Conservation (phyloP, 2,329 filamentous ascomycete genomes). For the Xylogone sp. region DNA sequence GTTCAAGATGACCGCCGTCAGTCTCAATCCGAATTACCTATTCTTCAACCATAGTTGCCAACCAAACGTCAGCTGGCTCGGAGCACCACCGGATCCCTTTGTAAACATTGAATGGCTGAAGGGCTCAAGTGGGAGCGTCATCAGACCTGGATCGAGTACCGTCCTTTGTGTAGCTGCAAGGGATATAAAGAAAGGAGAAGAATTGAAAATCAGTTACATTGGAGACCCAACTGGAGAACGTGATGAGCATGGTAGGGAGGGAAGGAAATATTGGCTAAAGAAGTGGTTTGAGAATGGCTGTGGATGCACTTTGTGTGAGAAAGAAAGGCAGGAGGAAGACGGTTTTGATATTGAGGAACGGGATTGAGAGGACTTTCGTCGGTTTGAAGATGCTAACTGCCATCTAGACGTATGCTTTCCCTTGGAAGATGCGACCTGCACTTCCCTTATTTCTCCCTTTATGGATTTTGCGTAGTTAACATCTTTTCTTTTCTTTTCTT, state of each 20-base stretch:
- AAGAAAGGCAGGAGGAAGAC: constrained; percentile 10
- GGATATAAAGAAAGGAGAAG: constrained; percentile 21
- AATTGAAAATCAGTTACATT: constrained; percentile 25
- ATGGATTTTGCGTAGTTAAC: no score
- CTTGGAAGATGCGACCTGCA: no score
- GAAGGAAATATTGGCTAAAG: constrained; percentile 10
- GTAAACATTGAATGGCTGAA: constrained; percentile 1
- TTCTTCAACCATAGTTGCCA: constrained; percentile 27
- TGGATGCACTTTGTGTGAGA: constrained; percentile 19
- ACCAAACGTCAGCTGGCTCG: constrained; percentile 22
- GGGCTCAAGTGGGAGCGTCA: constrained; percentile 5
- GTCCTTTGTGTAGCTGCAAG: constrained; percentile 15
- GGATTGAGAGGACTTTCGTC: not conserved
- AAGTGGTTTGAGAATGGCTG: constrained; percentile 26
- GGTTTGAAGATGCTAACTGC: not conserved
- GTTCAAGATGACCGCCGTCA: constrained; percentile 5
- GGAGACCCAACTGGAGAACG: constrained; percentile 14
- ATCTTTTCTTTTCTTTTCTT: no score
- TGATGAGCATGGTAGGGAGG: constrained; percentile 1
- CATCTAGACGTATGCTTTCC: not conserved
- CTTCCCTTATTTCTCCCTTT: no score
- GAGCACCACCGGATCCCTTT: constrained; percentile 2
- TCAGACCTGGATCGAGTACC: constrained; percentile 15
- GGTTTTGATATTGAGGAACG: not conserved
- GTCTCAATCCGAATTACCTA: constrained; percentile 20